Evolutionary conservation across 441 rosid genomes (phyloP).

Genomic region (Brassica hybrid): DNA sequence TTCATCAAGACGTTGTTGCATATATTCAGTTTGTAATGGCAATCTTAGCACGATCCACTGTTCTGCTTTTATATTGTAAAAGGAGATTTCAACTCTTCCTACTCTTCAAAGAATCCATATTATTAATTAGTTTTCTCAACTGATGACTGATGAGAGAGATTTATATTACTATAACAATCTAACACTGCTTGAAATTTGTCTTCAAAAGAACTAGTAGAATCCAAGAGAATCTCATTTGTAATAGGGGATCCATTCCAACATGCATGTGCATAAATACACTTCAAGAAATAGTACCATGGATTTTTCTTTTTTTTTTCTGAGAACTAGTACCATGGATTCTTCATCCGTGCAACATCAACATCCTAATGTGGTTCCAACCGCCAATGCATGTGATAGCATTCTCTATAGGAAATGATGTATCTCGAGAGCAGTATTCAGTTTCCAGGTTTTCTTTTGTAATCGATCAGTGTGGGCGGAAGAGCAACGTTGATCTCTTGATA

Average conservation of each 20-base stretch:
- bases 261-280: not conserved
- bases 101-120: not conserved
- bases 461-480: not conserved
- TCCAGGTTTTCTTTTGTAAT: not conserved
- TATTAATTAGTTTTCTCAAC: no score
- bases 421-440: not conserved
- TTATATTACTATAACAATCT: not conserved
- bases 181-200: not conserved
- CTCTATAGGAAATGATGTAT: not conserved
- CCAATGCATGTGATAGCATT: not conserved
- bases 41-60: not conserved
- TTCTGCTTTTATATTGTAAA: no score
- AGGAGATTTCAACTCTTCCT: not conserved
- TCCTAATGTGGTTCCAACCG: not conserved
- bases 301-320: no score
- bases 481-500: not conserved
- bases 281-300: not conserved
- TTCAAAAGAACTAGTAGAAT: constrained; percentile 5
- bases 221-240: not conserved
- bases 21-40: not conserved
- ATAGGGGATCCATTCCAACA: not conserved
- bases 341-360: not conserved
- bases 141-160: not conserved
- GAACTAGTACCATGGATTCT: not conserved
- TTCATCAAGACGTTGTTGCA: not conserved